Conservation (phyloP, 1,284 basidiomycete species). For the Naganishia albida region DNA sequence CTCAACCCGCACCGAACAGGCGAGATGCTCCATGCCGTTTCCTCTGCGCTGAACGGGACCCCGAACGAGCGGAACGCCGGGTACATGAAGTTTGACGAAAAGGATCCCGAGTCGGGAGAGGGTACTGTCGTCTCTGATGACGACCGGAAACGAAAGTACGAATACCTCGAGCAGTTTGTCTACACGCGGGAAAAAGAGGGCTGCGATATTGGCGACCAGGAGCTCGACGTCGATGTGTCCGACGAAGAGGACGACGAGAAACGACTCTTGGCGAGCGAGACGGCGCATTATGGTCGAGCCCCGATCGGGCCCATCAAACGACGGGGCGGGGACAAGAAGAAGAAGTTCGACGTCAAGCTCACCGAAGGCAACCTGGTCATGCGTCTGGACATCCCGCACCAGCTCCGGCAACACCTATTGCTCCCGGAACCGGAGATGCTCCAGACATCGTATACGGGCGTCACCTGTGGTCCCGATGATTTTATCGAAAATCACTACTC, state of each 20-base stretch:
- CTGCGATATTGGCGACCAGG: constrained; percentile 26
- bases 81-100: constrained; percentile 16
- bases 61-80: not conserved
- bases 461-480: constrained; percentile 91
- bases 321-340: constrained; percentile 62
- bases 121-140: not conserved
- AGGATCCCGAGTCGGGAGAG: not conserved
- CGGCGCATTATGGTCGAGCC: constrained; percentile 83
- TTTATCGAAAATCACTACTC: constrained; percentile 81
- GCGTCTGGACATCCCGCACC: constrained; percentile 71
- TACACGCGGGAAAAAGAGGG: constrained; percentile 28
- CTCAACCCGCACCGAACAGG: constrained; percentile 15
- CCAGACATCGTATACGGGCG: constrained; percentile 63
- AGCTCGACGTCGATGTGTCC: constrained; percentile 29
- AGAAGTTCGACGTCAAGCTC: constrained; percentile 54
- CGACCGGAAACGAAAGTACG: constrained; percentile 23
- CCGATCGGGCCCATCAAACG: constrained; percentile 73
- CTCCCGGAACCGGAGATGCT: constrained; percentile 1
- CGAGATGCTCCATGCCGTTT: constrained; percentile 8
- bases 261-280: constrained; percentile 56
- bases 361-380: constrained; percentile 76
- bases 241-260: constrained; percentile 21
- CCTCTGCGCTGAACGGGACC: constrained; percentile 10
- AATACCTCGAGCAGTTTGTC: constrained; percentile 27
- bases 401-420: constrained; percentile 16